These are phyloP conservation scores for Cyclostephanos invisitatus DNA, from an alignment of 108 stramenopile genomes.

Conservation along the genomic window DNA sequence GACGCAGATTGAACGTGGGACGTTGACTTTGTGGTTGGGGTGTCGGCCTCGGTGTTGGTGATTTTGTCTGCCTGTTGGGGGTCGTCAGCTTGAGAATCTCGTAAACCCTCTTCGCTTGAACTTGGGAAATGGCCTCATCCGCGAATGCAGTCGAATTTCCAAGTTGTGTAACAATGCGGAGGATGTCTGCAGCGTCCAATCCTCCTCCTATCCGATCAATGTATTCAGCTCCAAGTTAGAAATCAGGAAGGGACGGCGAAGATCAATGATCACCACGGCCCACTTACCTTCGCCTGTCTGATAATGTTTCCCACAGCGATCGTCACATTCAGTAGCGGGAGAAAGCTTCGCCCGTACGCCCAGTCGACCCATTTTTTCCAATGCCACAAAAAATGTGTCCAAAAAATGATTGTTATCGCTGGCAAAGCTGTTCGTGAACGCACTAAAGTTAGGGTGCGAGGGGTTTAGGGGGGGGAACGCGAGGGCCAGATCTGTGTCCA, in stretches of 20 bases:
- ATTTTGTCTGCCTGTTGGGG: background rate
- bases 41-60: background rate
- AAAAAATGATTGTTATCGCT: conserved; percentile 3
- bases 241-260: background rate
- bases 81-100: background rate
- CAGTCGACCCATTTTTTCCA: conserved; percentile 18
- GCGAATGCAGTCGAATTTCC: background rate
- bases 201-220: background rate
- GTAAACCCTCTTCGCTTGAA: background rate
- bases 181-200: background rate
- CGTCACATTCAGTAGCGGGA: background rate
- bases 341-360: conserved; percentile 13
- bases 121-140: background rate
- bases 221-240: background rate
- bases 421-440: conserved; percentile 3
- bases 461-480: conserved; percentile 11
- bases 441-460: conserved; percentile 15
- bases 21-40: background rate
- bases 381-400: conserved; percentile 11
- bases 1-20: background rate
- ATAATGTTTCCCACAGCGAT: background rate
- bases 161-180: background rate
- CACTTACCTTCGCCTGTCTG: background rate
- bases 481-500: conserved; percentile 20
- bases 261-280: background rate